Conservation (phyloP, 2,329 filamentous ascomycete species). For the Colletotrichum orchidophilum region DNA sequence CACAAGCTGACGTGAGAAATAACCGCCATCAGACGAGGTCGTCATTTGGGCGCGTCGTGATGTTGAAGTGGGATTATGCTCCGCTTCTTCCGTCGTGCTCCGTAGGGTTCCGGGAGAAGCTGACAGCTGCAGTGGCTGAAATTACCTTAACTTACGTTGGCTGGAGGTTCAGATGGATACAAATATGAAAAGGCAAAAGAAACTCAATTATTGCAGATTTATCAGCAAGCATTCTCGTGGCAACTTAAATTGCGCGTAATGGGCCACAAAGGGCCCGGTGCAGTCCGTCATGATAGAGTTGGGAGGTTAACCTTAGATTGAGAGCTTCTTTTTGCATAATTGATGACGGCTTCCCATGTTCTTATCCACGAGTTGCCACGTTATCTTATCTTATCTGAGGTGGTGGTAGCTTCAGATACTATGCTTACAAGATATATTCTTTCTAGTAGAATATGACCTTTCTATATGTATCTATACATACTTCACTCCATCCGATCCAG, state of each 20-base stretch:
- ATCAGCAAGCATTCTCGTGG: slow-evolving; percentile 3
- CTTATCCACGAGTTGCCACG: too few species aligned
- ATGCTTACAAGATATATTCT: neutral
- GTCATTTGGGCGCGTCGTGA: neutral
- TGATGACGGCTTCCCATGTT: neutral
- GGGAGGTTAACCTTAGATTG: slow-evolving; percentile 12
- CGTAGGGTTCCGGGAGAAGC: slow-evolving; percentile 6
- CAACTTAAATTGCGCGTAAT: slow-evolving; percentile 19
- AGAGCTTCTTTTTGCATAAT: neutral
- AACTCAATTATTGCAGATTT: neutral
- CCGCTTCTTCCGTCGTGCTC: neutral
- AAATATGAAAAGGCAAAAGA: slow-evolving; percentile 15
- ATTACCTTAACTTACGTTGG: slow-evolving; percentile 4
- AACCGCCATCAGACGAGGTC: neutral
- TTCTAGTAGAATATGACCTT: neutral
- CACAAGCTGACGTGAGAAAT: neutral
- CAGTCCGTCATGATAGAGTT: slow-evolving; percentile 6
- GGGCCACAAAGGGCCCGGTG: slow-evolving; percentile 11
- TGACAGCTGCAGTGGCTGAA: slow-evolving; percentile 26
- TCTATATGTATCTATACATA: neutral
- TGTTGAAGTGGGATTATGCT: neutral
- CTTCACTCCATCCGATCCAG: neutral
- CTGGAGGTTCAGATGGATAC: slow-evolving; percentile 25
- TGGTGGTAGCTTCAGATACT: neutral
- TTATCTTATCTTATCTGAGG: neutral